Conservation (phyloP, 192 early-diverging fungal genomes). For the Coemansia erecta region DNA sequence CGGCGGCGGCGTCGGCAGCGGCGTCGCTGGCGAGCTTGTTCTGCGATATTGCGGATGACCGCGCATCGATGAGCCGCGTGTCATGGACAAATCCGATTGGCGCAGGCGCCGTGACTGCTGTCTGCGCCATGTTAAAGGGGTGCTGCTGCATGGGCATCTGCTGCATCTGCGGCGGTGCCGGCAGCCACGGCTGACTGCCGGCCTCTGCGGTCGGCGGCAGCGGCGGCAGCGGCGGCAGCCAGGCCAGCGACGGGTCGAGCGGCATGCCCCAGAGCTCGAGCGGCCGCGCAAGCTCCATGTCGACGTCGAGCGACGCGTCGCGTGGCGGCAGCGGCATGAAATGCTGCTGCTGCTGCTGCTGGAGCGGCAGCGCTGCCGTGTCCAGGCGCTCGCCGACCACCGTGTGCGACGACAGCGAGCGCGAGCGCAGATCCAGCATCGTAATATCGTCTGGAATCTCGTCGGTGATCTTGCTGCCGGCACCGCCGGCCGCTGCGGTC, state of each 20-base stretch:
- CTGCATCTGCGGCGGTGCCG: too few species aligned
- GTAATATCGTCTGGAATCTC: background rate
- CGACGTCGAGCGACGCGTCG: conserved; percentile 14
- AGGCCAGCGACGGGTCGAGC: conserved; percentile 25
- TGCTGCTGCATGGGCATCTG: too few species aligned
- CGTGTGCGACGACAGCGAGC: conserved; percentile 29
- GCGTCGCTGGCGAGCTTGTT: background rate
- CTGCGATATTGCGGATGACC: conserved; percentile 22
- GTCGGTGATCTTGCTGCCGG: background rate
- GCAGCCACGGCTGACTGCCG: background rate
- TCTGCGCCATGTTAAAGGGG: background rate
- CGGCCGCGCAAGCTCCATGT: conserved; percentile 47
- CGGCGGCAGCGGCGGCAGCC: conserved; percentile 10
- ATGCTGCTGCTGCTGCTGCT: conserved; percentile 14
- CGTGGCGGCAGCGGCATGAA: background rate
- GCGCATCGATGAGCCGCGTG: conserved; percentile 51
- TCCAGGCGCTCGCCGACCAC: conserved; percentile 4
- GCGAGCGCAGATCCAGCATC: conserved; percentile 19
- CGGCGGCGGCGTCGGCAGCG: conserved; percentile 8
- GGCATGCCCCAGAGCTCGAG: conserved; percentile 40
- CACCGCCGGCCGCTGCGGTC: conserved; percentile 5
- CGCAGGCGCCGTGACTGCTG: background rate
- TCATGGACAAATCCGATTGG: conserved; percentile 14
- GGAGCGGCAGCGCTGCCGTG: background rate
- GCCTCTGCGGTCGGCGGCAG: background rate